Evolutionary conservation across 441 rosid species (phyloP).

Genomic region (Melastoma candidum): DNA sequence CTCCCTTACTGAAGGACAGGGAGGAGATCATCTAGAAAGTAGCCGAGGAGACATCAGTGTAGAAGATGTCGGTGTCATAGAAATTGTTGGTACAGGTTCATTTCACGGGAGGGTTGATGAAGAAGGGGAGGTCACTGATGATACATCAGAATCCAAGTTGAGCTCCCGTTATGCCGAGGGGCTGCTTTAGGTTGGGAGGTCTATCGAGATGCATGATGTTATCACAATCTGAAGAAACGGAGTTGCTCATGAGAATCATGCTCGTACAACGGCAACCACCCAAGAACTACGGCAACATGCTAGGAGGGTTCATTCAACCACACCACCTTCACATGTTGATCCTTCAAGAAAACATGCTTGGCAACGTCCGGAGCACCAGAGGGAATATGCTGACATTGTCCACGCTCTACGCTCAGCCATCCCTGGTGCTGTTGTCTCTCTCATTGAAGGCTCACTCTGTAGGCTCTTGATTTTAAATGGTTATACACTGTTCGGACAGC

Average conservation of each 20-base stretch:
- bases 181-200: constrained; percentile 39
- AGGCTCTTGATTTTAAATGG: no score
- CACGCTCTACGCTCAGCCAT: constrained; percentile 79
- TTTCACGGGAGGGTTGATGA: constrained; percentile 29
- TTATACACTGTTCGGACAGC: no score
- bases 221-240: constrained; percentile 52
- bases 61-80: constrained; percentile 16
- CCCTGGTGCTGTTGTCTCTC: constrained; percentile 68
- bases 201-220: constrained; percentile 51
- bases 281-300: constrained; percentile 35
- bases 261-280: constrained; percentile 41
- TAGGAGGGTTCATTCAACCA: constrained; percentile 32
- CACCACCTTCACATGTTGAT: constrained; percentile 57
- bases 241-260: constrained; percentile 57
- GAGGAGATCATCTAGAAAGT: constrained; percentile 20
- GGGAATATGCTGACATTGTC: constrained; percentile 54
- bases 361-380: constrained; percentile 55
- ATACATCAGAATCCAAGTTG: constrained; percentile 16
- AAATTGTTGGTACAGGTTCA: constrained; percentile 21
- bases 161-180: constrained; percentile 52
- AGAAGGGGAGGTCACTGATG: constrained; percentile 26
- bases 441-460: no score
- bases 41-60: constrained; percentile 25
- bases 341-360: constrained; percentile 64
- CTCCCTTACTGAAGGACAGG: constrained; percentile 13